Evolutionary conservation across 2,329 filamentous ascomycete genomes (phyloP), one percentile per base, ranked within the genome.

Genomic region (Microcera coccophila): DNA sequence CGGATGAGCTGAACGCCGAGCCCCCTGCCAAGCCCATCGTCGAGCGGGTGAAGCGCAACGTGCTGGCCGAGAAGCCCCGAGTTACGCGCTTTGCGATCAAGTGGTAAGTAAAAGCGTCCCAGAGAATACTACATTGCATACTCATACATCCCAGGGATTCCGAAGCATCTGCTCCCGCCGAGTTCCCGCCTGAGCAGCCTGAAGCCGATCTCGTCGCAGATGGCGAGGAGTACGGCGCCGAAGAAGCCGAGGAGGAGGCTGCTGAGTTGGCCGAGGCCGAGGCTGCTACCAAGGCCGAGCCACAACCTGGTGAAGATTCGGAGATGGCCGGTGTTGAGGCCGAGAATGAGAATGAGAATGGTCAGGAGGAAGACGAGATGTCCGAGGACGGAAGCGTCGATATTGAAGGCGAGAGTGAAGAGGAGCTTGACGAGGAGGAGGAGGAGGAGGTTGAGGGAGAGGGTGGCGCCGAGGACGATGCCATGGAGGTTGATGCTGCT

Each of bases 71-170:
- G 72, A 98, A 98, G 79, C 93, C 93, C 11, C 82, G 93, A 68
- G 93, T 98, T 39, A 98, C 93, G 21, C 83, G 93, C 52, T 98
- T 98, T 63, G 90, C 90, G 34, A 98, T 98, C 72, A 98, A 98
- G 73, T 98, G 93, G 93, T 95, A 78, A 45, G 79, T 69, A 36
- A 28, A 16, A 4, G 9, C 15, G 19, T 15, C 8, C 16, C 24
- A n/a, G 11, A 18, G 24, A 32, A 16, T 9, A 36, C 3, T 19
- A 12, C 3, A 21, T 7, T 8, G 3, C 17, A n/a, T 17, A 19
- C 43, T 49, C 35, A 50, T 26, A 17, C 39, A 20, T 12, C 21
- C 5, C 51, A 96, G 90, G 90, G 93, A 98, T 63, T 93, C 88
- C n/a, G 93, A 98, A 62, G 91, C 90, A 53, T 93, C 90, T 64